phyloP scores from a whole-genome alignment of 129 eudicot genomes.

The Centaurea solstitialis region DNA sequence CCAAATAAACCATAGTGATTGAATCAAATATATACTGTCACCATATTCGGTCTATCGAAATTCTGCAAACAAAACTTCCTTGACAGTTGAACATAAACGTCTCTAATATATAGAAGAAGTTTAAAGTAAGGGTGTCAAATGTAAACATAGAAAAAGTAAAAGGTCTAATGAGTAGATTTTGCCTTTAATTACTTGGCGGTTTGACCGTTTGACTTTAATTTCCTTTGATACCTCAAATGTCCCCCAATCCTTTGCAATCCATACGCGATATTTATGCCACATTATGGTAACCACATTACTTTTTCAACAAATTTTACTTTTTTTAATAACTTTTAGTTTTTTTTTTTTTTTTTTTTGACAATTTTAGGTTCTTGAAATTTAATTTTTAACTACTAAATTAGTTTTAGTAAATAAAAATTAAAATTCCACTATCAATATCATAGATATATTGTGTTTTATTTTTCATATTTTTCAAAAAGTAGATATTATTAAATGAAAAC shows the following conservation, averaged over 20 bases:
- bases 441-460: no score
- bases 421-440: no score
- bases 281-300: constrained; percentile 22
- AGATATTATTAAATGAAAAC: no score
- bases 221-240: constrained; percentile 8
- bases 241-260: constrained; percentile 23
- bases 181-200: constrained; percentile 8
- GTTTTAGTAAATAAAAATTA: no score
- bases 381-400: neutral
- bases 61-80: neutral
- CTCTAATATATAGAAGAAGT: neutral
- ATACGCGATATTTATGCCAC: constrained; percentile 27
- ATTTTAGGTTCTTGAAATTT: neutral
- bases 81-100: neutral
- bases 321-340: neutral
- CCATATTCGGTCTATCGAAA: neutral
- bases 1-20: neutral
- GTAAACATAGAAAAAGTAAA: constrained; percentile 4
- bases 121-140: neutral
- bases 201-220: constrained; percentile 34
- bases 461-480: no score
- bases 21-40: neutral
- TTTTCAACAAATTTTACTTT: constrained; percentile 21
- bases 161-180: neutral
- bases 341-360: no score